phyloP scores from a whole-genome alignment of 2,329 filamentous ascomycete species.

The Neonectria sp. region DNA sequence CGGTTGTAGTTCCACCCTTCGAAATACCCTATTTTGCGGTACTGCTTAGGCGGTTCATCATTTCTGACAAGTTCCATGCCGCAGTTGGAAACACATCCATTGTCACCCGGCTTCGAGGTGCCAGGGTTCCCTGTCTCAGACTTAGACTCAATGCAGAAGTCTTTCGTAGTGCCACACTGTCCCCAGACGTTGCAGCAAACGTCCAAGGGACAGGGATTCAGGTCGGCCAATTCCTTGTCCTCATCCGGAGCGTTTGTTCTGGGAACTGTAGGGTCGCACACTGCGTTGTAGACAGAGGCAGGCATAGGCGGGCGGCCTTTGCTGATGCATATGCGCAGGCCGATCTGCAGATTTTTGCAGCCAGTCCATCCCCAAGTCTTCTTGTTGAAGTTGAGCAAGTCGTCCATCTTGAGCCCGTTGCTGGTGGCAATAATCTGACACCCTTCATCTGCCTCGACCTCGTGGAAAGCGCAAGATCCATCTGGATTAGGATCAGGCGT shows the following conservation, averaged over 20 bases:
- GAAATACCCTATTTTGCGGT: too few species aligned
- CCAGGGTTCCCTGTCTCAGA: conserved; percentile 43
- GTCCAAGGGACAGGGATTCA: conserved; percentile 62
- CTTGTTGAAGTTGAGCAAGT: conserved; percentile 43
- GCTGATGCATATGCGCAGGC: conserved; percentile 50
- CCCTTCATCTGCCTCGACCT: conserved; percentile 49
- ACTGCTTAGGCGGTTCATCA: too few species aligned
- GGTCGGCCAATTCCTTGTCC: conserved; percentile 43
- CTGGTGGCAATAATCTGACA: conserved; percentile 56
- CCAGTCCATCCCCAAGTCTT: conserved; percentile 55
- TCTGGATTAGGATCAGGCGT: conserved; percentile 50
- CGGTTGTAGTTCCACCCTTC: too few species aligned
- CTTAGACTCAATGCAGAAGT: conserved; percentile 54
- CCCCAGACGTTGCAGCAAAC: conserved; percentile 58
- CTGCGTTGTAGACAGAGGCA: conserved; percentile 40
- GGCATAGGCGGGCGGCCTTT: conserved; percentile 46
- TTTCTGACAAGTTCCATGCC: too few species aligned
- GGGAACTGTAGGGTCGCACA: conserved; percentile 61
- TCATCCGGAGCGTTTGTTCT: conserved; percentile 53
- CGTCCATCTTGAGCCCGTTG: conserved; percentile 50
- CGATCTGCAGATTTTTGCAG: conserved; percentile 42
- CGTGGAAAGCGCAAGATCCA: conserved; percentile 51
- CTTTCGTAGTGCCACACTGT: conserved; percentile 57
- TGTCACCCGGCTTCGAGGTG: conserved; percentile 13
- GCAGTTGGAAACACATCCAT: too few species aligned